These are phyloP conservation scores for Pharus latifolius DNA, from an alignment of 176 grass and related monocot genomes.

Conservation along the genomic window DNA sequence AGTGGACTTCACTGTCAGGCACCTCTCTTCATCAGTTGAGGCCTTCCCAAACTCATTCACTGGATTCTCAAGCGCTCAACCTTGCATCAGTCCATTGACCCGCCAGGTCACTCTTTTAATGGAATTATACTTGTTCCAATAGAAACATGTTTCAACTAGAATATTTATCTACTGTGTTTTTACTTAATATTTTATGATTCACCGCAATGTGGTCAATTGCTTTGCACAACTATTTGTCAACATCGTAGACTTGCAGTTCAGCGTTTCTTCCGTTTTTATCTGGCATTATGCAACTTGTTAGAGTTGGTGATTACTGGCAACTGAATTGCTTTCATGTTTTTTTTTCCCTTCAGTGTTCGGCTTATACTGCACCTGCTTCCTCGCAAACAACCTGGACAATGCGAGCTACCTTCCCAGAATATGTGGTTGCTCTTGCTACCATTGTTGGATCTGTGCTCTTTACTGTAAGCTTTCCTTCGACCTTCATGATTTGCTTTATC, in stretches of 20 bases:
- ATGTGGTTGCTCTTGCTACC: slow-evolving; percentile 92
- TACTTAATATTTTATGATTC: not conserved
- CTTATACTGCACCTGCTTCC: slow-evolving; percentile 49
- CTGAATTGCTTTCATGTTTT: not conserved
- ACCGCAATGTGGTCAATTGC: not conserved
- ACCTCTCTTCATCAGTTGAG: slow-evolving; percentile 71
- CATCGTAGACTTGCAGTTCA: not conserved
- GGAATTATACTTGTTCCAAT: not conserved
- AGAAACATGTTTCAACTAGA: not conserved
- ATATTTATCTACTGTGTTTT: not conserved
- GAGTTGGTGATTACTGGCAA: not conserved
- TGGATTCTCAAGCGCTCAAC: slow-evolving; percentile 64
- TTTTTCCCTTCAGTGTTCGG: slow-evolving; percentile 60
- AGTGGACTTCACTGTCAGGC: slow-evolving; percentile 98
- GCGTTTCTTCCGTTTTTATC: not conserved
- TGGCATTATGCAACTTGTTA: not conserved
- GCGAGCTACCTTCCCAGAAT: slow-evolving; percentile 90
- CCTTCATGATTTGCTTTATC: not conserved
- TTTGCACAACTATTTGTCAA: not conserved
- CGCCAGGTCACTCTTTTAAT: slow-evolving; percentile 27
- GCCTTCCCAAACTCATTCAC: slow-evolving; percentile 62
- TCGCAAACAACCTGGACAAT: slow-evolving; percentile 95
- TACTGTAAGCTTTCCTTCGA: slow-evolving; percentile 41
- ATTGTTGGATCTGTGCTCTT: slow-evolving; percentile 98
- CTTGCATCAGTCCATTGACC: slow-evolving; percentile 46